Conservation (phyloP, 1,284 basidiomycete genomes). For the Heterobasidion annosum region DNA sequence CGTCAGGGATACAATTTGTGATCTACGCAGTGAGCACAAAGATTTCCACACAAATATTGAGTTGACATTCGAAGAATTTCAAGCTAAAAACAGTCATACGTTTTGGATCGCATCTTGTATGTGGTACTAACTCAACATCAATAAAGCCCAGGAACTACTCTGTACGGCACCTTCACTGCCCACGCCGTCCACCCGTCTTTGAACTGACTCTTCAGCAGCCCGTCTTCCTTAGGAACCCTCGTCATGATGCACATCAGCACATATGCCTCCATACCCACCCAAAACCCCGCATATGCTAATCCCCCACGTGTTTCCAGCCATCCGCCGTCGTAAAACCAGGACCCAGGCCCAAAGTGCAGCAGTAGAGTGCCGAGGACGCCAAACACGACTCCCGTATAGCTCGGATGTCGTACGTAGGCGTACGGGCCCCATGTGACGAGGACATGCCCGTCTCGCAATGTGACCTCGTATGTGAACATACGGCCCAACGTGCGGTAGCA, state of each 20-base stretch:
- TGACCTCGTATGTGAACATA: constrained; percentile 57
- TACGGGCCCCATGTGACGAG: constrained; percentile 49
- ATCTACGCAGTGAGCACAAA: too few relatives aligned
- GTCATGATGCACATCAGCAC: constrained; percentile 38
- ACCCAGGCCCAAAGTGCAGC: constrained; percentile 42
- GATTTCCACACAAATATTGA: too few relatives aligned
- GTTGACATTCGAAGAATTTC: too few relatives aligned
- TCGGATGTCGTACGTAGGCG: constrained; percentile 33
- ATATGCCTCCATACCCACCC: constrained; percentile 43
- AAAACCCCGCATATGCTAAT: constrained; percentile 24
- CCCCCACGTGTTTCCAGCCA: constrained; percentile 19
- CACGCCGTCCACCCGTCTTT: constrained; percentile 43
- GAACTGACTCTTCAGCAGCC: constrained; percentile 39
- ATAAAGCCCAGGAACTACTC: constrained; percentile 43
- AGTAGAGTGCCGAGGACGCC: constrained; percentile 40
- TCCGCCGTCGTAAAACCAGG: constrained; percentile 45
- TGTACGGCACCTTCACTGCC: constrained; percentile 36
- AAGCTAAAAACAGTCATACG: too few relatives aligned
- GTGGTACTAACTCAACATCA: constrained; percentile 4
- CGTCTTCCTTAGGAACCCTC: constrained; percentile 43
- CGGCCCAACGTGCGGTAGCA: constrained; percentile 35
- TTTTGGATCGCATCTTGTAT: too few relatives aligned
- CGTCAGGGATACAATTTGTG: too few relatives aligned
- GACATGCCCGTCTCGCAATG: constrained; percentile 41
- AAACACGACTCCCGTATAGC: constrained; percentile 18